These are phyloP conservation scores for Carex kokanica DNA, from an alignment of 176 grass and related monocot genomes.

Conservation along the genomic window DNA sequence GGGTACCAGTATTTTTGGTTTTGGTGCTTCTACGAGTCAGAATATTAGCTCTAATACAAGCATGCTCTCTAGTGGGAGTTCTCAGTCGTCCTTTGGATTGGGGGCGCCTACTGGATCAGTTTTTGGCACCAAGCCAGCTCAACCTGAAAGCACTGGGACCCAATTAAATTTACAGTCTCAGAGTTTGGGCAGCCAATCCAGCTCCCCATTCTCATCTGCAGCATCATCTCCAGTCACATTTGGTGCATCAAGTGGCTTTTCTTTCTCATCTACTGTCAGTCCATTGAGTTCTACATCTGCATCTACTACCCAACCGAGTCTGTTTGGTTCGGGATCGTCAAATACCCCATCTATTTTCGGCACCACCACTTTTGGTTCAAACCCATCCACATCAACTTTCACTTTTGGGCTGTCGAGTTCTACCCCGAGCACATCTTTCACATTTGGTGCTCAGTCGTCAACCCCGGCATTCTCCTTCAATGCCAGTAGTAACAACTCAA, in stretches of 20 bases:
- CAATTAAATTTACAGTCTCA: slow-evolving; percentile 13
- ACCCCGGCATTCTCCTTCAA: background rate
- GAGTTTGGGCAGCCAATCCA: slow-evolving; percentile 19
- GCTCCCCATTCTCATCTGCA: slow-evolving; percentile 24
- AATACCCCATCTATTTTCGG: slow-evolving; percentile 6
- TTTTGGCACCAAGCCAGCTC: slow-evolving; percentile 11
- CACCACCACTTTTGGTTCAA: slow-evolving; percentile 8
- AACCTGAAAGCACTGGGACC: slow-evolving; percentile 17
- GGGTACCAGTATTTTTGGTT: slow-evolving; percentile 3
- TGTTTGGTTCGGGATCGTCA: slow-evolving; percentile 19
- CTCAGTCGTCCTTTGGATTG: slow-evolving; percentile 17
- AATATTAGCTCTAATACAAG: background rate
- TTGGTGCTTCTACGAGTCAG: slow-evolving; percentile 24
- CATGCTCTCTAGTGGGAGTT: slow-evolving; percentile 7
- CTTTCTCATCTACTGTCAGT: slow-evolving; percentile 18
- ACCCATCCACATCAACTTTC: background rate
- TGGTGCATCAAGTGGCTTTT: slow-evolving; percentile 18
- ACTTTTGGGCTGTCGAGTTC: slow-evolving; percentile 22
- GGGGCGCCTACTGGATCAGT: background rate
- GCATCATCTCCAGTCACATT: slow-evolving; percentile 12
- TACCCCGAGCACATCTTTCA: background rate
- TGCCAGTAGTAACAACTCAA: background rate
- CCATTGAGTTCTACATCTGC: background rate
- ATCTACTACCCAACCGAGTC: slow-evolving; percentile 1
- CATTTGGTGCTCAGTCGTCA: slow-evolving; percentile 13